These are phyloP conservation scores for Picea sitchensis DNA, from an alignment of 75 land plant genomes.

Conservation along the genomic window DNA sequence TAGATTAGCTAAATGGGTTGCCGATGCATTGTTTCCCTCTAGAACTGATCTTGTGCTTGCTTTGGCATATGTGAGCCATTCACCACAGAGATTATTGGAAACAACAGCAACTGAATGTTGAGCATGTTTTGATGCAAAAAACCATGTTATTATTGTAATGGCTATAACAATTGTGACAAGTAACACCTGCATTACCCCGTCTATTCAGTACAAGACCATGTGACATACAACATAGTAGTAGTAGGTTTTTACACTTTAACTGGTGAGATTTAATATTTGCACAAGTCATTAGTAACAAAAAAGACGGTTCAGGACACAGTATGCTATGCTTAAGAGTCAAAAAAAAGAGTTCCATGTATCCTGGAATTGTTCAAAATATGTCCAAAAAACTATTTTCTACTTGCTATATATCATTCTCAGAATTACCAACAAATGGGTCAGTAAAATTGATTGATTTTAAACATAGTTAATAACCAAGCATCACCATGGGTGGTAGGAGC, in stretches of 20 bases:
- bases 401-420: background rate
- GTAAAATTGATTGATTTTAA: too few relatives aligned
- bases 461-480: too few relatives aligned
- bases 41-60: conserved; percentile 12
- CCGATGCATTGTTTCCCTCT: conserved; percentile 12
- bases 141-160: background rate
- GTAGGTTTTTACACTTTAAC: background rate
- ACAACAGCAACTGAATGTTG: background rate
- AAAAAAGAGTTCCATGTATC: background rate
- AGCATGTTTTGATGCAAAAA: conserved; percentile 6
- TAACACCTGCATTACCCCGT: background rate
- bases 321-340: background rate
- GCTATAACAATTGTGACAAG: background rate
- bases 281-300: background rate
- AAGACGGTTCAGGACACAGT: background rate
- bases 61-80: conserved; percentile 11
- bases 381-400: background rate
- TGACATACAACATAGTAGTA: background rate
- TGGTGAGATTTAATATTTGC: too few relatives aligned
- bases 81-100: background rate
- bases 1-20: conserved; percentile 20
- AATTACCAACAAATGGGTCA: background rate
- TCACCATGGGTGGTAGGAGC: too few relatives aligned
- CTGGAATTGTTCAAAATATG: background rate
- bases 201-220: background rate